Percentiles rank a stretch among this genome's conserved stretches.
Evolutionary conservation across 768 basidiomycete genomes (phyloP).

Genomic region (Boletellus ananiceps): DNA sequence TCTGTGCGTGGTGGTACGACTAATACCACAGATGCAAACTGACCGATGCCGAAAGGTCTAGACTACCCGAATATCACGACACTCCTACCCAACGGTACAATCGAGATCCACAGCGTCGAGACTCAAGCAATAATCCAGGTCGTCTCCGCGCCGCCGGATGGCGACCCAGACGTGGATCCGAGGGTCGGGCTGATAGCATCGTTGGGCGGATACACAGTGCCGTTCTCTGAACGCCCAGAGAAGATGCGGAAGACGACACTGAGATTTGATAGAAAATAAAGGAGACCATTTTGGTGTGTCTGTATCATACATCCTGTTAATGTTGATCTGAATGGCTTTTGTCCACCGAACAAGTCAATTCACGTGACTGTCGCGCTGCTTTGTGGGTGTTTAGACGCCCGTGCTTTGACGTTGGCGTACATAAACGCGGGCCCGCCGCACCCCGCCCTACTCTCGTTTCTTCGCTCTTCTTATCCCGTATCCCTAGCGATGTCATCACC

Average conservation of each 20-base stretch:
- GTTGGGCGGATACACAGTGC: constrained; percentile 38
- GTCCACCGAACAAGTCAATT: constrained; percentile 7
- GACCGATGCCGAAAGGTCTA: constrained; percentile 45
- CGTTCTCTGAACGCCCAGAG: constrained; percentile 37
- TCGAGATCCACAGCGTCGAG: constrained; percentile 79
- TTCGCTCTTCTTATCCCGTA: neutral
- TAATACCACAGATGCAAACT: neutral
- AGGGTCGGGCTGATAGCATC: constrained; percentile 28
- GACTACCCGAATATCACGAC: constrained; percentile 81
- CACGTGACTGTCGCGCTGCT: constrained; percentile 28
- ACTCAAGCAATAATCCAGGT: constrained; percentile 70
- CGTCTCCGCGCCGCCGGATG: constrained; percentile 44
- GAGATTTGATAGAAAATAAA: constrained; percentile 22
- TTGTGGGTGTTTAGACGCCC: constrained; percentile 19
- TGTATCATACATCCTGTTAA: constrained; percentile 2
- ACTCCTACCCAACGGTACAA: constrained; percentile 70
- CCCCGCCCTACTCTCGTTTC: neutral
- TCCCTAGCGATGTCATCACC: neutral
- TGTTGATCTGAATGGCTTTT: constrained; percentile 4
- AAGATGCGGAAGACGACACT: constrained; percentile 36
- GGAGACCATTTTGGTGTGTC: constrained; percentile 18
- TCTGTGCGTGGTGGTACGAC: constrained; percentile 52
- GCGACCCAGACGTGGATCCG: constrained; percentile 22
- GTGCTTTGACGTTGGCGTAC: constrained; percentile 8
- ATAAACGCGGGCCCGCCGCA: constrained; percentile 8